Conservation (phyloP, 352 stramenopile genomes). For the Phytopythium aichiense region DNA sequence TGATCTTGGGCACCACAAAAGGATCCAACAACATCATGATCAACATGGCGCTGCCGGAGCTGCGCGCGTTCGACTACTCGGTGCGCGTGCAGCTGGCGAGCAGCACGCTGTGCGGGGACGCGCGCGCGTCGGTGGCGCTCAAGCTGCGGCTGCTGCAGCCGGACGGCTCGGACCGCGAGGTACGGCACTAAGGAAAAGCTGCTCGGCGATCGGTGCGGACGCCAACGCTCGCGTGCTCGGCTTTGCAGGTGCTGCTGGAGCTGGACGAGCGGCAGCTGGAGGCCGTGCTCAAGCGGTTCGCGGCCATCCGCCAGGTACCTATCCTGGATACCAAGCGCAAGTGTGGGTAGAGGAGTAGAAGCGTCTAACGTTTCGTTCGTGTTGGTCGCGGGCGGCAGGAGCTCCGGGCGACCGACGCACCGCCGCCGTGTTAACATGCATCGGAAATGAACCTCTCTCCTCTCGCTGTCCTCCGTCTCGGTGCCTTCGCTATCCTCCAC, state of each 20-base stretch:
- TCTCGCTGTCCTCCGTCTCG: constrained; percentile 7
- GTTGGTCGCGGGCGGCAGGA: constrained; percentile 11
- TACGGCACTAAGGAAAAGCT: constrained; percentile 3
- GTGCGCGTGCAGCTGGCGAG: constrained; percentile 60
- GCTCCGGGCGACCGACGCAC: constrained; percentile 7
- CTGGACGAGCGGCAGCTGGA: constrained; percentile 34
- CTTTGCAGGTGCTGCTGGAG: constrained; percentile 41
- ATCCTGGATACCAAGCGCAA: too few relatives aligned
- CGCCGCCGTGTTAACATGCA: constrained; percentile 4
- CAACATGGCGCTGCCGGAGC: constrained; percentile 3
- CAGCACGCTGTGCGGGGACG: constrained; percentile 48
- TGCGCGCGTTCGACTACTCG: constrained; percentile 74
- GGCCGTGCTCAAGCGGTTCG: constrained; percentile 33
- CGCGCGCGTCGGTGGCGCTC: constrained; percentile 35
- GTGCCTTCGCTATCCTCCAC: background rate
- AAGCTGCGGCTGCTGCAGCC: constrained; percentile 42
- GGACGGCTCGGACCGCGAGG: constrained; percentile 29
- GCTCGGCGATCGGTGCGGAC: background rate
- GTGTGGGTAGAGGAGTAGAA: background rate
- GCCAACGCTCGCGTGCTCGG: background rate
- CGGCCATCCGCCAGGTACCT: constrained; percentile 28
- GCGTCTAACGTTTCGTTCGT: constrained; percentile 9
- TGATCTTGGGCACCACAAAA: too few relatives aligned
- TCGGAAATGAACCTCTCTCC: constrained; percentile 17
- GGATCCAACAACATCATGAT: too few relatives aligned